Conservation (phyloP, 805 yeast species). For the Starmerella stellata region DNA sequence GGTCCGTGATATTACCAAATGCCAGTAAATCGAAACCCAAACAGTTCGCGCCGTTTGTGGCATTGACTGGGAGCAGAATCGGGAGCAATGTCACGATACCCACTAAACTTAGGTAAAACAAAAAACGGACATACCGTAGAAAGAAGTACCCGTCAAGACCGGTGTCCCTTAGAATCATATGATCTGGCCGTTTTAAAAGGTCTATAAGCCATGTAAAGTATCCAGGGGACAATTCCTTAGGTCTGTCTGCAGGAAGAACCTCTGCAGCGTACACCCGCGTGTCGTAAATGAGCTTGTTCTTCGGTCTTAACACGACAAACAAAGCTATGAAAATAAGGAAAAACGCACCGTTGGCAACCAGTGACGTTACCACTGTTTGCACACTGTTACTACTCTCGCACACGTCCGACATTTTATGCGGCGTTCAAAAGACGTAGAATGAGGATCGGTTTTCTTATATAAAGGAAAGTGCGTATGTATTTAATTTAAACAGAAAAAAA, state of each 20-base stretch:
- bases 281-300: conserved; percentile 57
- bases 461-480: no score
- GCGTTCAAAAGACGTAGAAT: no score
- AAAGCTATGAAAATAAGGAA: conserved; percentile 42
- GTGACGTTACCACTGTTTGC: conserved; percentile 47
- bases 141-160: conserved; percentile 93
- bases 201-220: conserved; percentile 52
- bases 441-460: no score
- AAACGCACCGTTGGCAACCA: conserved; percentile 48
- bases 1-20: conserved; percentile 49
- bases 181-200: conserved; percentile 46
- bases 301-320: conserved; percentile 50
- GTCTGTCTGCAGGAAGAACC: conserved; percentile 29
- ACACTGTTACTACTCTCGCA: conserved; percentile 10
- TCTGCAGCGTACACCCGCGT: conserved; percentile 57
- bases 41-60: conserved; percentile 35
- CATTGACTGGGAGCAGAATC: conserved; percentile 69
- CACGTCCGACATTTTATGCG: conserved; percentile 1
- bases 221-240: conserved; percentile 57
- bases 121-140: conserved; percentile 50
- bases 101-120: conserved; percentile 35
- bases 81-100: conserved; percentile 42
- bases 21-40: conserved; percentile 59
- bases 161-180: conserved; percentile 64
- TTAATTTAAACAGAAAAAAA: no score